Evolutionary conservation across 257 asterid genomes (phyloP).

Genomic region (Nicotiana sylvestris): DNA sequence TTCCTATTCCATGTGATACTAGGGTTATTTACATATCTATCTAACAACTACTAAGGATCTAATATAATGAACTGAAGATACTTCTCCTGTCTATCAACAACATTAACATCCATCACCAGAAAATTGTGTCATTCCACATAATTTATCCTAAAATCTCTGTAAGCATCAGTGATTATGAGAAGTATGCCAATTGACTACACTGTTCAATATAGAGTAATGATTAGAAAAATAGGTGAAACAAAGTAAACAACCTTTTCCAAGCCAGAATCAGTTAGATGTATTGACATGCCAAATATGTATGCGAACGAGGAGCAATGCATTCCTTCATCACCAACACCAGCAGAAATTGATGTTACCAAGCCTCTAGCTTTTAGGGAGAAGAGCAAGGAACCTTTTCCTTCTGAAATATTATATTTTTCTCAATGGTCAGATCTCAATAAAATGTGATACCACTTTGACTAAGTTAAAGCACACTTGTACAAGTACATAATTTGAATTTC

Average conservation of each 20-base stretch:
- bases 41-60: not conserved
- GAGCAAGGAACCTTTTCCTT: conserved; percentile 94
- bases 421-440: not conserved
- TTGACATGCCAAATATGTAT: conserved; percentile 84
- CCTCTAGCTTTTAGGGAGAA: conserved; percentile 80
- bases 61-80: not conserved
- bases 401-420: conserved; percentile 39
- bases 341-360: conserved; percentile 81
- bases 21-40: too few relatives aligned
- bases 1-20: too few relatives aligned
- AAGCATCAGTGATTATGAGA: not conserved
- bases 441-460: not conserved
- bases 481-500: not conserved
- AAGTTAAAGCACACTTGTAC: not conserved
- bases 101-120: not conserved
- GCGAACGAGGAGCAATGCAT: conserved; percentile 78
- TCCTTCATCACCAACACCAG: conserved; percentile 97
- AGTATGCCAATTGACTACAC: not conserved
- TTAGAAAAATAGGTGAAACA: not conserved
- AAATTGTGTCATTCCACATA: not conserved
- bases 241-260: conserved; percentile 59
- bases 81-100: not conserved
- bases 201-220: not conserved
- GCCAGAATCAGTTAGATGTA: conserved; percentile 89
- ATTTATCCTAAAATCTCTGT: not conserved